A percentile compares a stretch with the other conserved stretches of the same genome.
These are phyloP conservation scores for Turnera subulata DNA, from an alignment of 345 rosid species.

Conservation along the genomic window DNA sequence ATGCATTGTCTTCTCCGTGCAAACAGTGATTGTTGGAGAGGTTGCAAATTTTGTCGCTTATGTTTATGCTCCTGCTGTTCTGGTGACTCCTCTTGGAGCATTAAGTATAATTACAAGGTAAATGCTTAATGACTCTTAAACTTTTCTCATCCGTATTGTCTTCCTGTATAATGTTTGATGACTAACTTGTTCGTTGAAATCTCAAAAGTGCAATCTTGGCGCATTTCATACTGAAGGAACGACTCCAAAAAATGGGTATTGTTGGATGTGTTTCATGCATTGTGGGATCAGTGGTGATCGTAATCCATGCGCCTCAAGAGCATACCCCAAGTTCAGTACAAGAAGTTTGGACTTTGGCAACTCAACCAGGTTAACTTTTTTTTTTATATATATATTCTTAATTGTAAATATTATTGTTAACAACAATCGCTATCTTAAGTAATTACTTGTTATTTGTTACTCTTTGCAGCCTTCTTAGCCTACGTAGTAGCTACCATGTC, in stretches of 20 bases:
- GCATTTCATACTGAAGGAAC: slow-evolving; percentile 76
- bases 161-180: slow-evolving; percentile 2
- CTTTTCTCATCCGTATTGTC: not conserved
- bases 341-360: slow-evolving; percentile 79
- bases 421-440: slow-evolving; percentile 4
- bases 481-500: slow-evolving; percentile 66
- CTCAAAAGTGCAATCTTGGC: slow-evolving; percentile 73
- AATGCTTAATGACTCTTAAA: not conserved
- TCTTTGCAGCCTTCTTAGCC: slow-evolving; percentile 65
- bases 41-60: slow-evolving; percentile 89
- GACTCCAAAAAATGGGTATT: slow-evolving; percentile 66
- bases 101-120: slow-evolving; percentile 87
- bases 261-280: slow-evolving; percentile 86
- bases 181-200: slow-evolving; percentile 16
- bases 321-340: slow-evolving; percentile 69
- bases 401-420: slow-evolving; percentile 3
- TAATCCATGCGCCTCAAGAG: slow-evolving; percentile 86
- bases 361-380: slow-evolving; percentile 61
- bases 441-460: slow-evolving; percentile 14
- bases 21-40: slow-evolving; percentile 81
- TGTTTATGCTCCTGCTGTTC: slow-evolving; percentile 88
- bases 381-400: not conserved
- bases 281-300: slow-evolving; percentile 81
- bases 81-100: slow-evolving; percentile 92
- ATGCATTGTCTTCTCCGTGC: slow-evolving; percentile 2